phyloP scores from a whole-genome alignment of 2,329 filamentous ascomycete genomes.

The Hyphodiscus sp. region DNA sequence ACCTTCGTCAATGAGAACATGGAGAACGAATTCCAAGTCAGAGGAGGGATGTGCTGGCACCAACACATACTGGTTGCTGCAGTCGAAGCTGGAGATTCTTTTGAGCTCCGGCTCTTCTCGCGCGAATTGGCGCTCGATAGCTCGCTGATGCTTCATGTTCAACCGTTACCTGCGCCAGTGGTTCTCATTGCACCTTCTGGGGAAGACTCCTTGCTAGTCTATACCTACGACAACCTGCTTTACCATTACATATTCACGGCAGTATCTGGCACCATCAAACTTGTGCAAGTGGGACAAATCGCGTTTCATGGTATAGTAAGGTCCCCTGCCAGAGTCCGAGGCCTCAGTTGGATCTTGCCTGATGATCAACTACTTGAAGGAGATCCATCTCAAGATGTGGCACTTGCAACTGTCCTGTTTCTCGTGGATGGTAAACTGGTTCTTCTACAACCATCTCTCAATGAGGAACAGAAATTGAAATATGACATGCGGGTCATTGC shows the following conservation, averaged over 20 bases:
- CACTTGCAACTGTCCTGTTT: constrained; percentile 87
- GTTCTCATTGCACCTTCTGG: constrained; percentile 85
- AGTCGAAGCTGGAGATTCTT: constrained; percentile 76
- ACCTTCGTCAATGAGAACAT: constrained; percentile 75
- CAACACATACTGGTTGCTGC: constrained; percentile 91
- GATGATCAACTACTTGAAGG: constrained; percentile 84
- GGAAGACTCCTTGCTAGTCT: constrained; percentile 90
- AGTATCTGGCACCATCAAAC: constrained; percentile 59
- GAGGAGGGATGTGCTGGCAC: constrained; percentile 98
- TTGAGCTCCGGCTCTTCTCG: constrained; percentile 88
- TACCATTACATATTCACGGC: constrained; percentile 90
- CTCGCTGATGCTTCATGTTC: constrained; percentile 65
- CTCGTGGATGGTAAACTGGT: constrained; percentile 97
- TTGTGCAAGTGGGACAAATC: constrained; percentile 95
- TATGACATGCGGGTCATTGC: constrained; percentile 98
- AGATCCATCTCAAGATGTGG: constrained; percentile 92
- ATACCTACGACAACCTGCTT: constrained; percentile 92
- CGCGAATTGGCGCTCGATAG: constrained; percentile 74
- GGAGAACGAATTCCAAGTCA: constrained; percentile 86
- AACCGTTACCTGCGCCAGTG: constrained; percentile 76
- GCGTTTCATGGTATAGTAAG: constrained; percentile 94
- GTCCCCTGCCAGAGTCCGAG: constrained; percentile 84
- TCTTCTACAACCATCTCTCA: constrained; percentile 78
- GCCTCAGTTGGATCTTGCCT: constrained; percentile 91
- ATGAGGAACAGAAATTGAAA: constrained; percentile 77